These are phyloP conservation scores for Xylaria sp. DNA, from an alignment of 2,329 filamentous ascomycete species.

Conservation along the genomic window DNA sequence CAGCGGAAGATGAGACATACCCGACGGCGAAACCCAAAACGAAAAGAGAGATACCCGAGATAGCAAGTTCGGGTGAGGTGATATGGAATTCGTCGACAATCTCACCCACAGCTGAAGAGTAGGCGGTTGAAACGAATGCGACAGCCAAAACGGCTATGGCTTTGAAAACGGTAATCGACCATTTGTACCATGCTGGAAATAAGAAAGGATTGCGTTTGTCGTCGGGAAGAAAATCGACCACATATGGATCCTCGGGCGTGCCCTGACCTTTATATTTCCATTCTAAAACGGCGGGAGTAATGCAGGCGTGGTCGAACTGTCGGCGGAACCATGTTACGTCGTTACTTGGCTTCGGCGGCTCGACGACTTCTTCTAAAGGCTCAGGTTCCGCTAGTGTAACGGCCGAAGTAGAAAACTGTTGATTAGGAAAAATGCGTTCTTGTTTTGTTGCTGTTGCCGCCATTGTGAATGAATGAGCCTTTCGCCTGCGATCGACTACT, in stretches of 20 bases:
- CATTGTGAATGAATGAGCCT: slow-evolving; percentile 34
- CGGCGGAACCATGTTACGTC: slow-evolving; percentile 60
- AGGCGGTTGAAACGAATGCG: slow-evolving; percentile 75
- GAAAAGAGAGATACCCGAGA: slow-evolving; percentile 65
- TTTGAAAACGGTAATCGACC: slow-evolving; percentile 70
- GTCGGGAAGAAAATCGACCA: slow-evolving; percentile 73
- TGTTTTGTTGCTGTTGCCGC: slow-evolving; percentile 25
- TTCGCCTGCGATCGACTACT: slow-evolving; percentile 36
- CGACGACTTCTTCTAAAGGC: slow-evolving; percentile 49
- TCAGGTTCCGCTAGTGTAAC: slow-evolving; percentile 38
- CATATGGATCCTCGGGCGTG: slow-evolving; percentile 72
- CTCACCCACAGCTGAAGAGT: slow-evolving; percentile 65
- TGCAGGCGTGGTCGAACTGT: slow-evolving; percentile 66
- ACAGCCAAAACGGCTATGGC: slow-evolving; percentile 75
- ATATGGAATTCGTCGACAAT: slow-evolving; percentile 66
- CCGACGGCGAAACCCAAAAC: slow-evolving; percentile 63
- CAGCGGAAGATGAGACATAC: slow-evolving; percentile 65
- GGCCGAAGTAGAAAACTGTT: slow-evolving; percentile 36
- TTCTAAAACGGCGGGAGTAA: slow-evolving; percentile 66
- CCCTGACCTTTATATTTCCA: slow-evolving; percentile 69
- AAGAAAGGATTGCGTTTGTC: slow-evolving; percentile 75
- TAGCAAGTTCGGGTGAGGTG: slow-evolving; percentile 56
- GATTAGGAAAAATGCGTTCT: slow-evolving; percentile 28
- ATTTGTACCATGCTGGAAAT: slow-evolving; percentile 64
- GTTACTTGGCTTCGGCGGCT: slow-evolving; percentile 52